Percentiles rank a stretch among this genome's conserved stretches.
Evolutionary conservation across 768 basidiomycete genomes (phyloP).

Genomic region (Collybia sp.): DNA sequence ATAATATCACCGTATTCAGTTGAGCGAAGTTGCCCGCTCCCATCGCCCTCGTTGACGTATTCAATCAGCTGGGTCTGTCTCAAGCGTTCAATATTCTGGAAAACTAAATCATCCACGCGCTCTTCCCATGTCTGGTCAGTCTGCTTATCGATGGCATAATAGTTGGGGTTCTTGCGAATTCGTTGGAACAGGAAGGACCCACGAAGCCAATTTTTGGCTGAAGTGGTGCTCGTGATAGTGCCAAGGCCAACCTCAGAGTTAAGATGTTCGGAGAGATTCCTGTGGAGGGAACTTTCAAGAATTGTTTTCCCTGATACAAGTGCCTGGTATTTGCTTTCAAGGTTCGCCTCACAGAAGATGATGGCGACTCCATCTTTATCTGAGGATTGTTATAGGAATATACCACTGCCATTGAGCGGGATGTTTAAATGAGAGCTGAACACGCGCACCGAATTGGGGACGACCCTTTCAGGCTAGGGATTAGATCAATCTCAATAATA

Average conservation of each 20-base stretch:
- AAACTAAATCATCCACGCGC: conserved; percentile 69
- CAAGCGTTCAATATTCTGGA: conserved; percentile 56
- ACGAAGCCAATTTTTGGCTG: conserved; percentile 79
- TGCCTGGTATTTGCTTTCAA: conserved; percentile 67
- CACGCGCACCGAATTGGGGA: conserved; percentile 83
- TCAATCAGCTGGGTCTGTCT: conserved; percentile 57
- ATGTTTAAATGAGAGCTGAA: too few species aligned
- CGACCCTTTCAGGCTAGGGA: conserved; percentile 53
- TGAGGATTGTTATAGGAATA: conserved; percentile 17
- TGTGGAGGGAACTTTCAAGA: conserved; percentile 83
- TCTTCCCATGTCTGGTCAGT: conserved; percentile 63
- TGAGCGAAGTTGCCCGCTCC: conserved; percentile 37
- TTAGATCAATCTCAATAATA: neutral
- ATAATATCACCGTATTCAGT: conserved; percentile 84
- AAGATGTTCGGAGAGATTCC: conserved; percentile 82
- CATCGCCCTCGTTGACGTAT: conserved; percentile 31
- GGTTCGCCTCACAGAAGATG: conserved; percentile 73
- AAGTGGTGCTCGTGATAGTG: conserved; percentile 66
- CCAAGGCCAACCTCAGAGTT: conserved; percentile 91
- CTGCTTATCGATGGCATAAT: conserved; percentile 64
- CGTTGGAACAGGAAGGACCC: conserved; percentile 86
- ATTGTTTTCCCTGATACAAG: conserved; percentile 68
- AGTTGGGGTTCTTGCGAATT: conserved; percentile 75
- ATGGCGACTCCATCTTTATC: conserved; percentile 83
- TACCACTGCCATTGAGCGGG: neutral